Evolutionary conservation across 2,329 filamentous ascomycete species (phyloP).

Genomic region (Gliomastix tumulicola): DNA sequence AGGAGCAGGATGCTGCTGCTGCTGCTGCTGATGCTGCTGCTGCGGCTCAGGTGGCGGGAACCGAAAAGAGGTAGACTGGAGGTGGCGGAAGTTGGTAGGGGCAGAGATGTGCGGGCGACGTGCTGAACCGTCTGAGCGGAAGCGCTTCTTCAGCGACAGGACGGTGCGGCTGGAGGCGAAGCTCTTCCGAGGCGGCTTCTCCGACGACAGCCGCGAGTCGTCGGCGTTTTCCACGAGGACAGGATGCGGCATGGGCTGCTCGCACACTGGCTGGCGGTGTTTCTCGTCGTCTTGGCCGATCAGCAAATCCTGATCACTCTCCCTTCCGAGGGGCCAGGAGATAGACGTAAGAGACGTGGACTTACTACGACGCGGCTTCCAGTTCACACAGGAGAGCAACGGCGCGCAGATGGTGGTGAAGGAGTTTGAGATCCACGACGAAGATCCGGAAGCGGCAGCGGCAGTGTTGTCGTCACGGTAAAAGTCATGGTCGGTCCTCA

Average conservation of each 20-base stretch:
- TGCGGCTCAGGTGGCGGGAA: constrained; percentile 13
- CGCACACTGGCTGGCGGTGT: not conserved
- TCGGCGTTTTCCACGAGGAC: too few relatives aligned
- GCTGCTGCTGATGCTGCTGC: not conserved
- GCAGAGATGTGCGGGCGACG: constrained; percentile 51
- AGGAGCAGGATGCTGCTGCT: not conserved
- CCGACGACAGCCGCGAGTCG: not conserved
- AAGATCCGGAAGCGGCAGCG: not conserved
- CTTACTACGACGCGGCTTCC: constrained; percentile 31
- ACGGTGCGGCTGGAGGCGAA: constrained; percentile 27
- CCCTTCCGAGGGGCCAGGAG: constrained; percentile 15
- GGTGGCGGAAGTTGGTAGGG: constrained; percentile 53
- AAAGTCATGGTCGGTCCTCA: too few relatives aligned
- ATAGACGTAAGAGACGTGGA: constrained; percentile 14
- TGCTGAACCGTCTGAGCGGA: constrained; percentile 35
- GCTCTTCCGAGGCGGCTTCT: constrained; percentile 8
- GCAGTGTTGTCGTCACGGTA: too few relatives aligned
- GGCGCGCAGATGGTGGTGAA: constrained; percentile 37
- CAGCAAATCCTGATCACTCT: constrained; percentile 18
- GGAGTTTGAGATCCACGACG: constrained; percentile 39
- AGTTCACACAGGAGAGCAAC: constrained; percentile 26
- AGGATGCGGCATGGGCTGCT: not conserved
- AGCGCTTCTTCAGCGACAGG: constrained; percentile 38
- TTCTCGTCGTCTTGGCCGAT: constrained; percentile 17
- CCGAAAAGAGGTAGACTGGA: constrained; percentile 40